phyloP scores from a whole-genome alignment of 257 asterid species.

The Solanum chmielewskii region DNA sequence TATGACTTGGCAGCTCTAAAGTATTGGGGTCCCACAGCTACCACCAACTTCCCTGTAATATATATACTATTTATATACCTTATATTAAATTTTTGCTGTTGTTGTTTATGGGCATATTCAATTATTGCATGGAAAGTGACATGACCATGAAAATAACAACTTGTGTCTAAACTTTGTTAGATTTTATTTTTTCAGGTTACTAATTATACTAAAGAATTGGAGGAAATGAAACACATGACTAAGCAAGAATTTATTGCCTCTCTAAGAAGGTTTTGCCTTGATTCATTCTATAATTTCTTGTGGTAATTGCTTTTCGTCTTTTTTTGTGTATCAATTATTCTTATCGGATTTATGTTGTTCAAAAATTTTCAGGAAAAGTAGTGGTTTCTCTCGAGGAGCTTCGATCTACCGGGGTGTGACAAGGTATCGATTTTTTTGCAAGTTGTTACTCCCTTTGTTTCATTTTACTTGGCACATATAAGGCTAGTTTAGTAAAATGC shows the following conservation, averaged over 20 bases:
- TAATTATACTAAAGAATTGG: conserved; percentile 56
- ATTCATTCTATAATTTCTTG: background rate
- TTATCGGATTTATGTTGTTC: background rate
- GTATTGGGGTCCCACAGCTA: conserved; percentile 92
- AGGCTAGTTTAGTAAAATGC: background rate
- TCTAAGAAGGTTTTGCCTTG: conserved; percentile 46
- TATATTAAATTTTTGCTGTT: background rate
- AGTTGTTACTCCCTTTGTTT: background rate
- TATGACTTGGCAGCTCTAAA: conserved; percentile 91
- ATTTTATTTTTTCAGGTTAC: conserved; percentile 32
- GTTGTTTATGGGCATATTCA: background rate
- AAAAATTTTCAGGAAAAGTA: conserved; percentile 74
- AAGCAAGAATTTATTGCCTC: conserved; percentile 93
- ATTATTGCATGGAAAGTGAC: background rate
- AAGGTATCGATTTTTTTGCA: conserved; percentile 22
- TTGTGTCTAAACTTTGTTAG: background rate
- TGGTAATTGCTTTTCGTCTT: background rate
- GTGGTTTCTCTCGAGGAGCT: conserved; percentile 91
- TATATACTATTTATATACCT: background rate
- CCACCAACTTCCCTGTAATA: conserved; percentile 77
- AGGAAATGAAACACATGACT: conserved; percentile 71
- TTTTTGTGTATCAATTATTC: background rate
- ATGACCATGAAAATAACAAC: background rate
- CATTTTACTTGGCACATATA: background rate
- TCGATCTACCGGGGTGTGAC: conserved; percentile 88